Conservation (phyloP, 192 early-diverging fungal species). For the Linnemannia hyalina region DNA sequence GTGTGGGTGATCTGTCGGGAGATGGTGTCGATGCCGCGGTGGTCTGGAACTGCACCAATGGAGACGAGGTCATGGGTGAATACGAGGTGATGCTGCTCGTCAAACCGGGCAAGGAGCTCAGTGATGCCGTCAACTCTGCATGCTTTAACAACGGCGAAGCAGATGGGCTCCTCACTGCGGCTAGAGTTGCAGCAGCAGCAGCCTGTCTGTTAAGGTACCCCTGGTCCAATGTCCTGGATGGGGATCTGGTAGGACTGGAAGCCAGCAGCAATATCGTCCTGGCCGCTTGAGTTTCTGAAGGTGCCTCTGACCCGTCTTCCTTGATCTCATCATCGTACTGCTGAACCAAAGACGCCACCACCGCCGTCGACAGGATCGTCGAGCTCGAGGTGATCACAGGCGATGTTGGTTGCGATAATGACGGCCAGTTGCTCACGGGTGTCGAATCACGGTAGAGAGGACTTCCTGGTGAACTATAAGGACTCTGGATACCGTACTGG, state of each 20-base stretch:
- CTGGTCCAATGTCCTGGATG: conserved; percentile 16
- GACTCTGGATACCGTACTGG: neutral
- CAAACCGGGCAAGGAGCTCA: neutral
- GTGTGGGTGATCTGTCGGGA: neutral
- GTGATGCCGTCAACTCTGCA: neutral
- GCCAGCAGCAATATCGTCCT: conserved; percentile 33
- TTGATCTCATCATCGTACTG: neutral
- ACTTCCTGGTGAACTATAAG: conserved; percentile 9
- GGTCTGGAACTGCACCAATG: conserved; percentile 29
- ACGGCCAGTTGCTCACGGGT: conserved; percentile 14
- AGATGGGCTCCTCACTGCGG: neutral
- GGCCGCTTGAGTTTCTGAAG: conserved; percentile 26
- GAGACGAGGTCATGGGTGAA: conserved; percentile 37
- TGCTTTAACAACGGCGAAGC: neutral
- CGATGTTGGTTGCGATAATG: conserved; percentile 17
- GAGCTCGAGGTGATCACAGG: conserved; percentile 5
- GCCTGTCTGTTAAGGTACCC: neutral
- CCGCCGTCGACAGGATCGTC: conserved; percentile 1
- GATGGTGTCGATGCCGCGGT: conserved; percentile 16
- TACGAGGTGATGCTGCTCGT: conserved; percentile 9
- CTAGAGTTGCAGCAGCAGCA: too few relatives aligned
- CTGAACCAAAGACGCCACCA: neutral
- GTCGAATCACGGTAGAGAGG: conserved; percentile 24
- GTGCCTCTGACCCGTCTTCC: neutral
- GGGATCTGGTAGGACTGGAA: conserved; percentile 22